phyloP scores from a whole-genome alignment of 768 basidiomycete genomes.

The Serendipita indica region DNA sequence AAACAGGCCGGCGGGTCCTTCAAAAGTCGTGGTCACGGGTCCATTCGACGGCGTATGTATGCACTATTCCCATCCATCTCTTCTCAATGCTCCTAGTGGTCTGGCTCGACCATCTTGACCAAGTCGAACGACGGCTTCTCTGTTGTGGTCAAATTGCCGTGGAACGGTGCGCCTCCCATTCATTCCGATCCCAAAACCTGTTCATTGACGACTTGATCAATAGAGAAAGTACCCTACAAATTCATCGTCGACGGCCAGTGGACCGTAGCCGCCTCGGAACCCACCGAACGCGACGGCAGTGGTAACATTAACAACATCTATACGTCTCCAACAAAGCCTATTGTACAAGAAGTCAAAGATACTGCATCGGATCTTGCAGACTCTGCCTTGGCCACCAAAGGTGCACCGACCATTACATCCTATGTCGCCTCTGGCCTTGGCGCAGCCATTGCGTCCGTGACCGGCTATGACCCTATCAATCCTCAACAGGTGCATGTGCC shows the following conservation, averaged over 20 bases:
- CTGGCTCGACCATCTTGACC: slow-evolving; percentile 38
- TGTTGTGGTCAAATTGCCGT: slow-evolving; percentile 40
- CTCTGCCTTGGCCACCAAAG: not conserved
- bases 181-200: not conserved
- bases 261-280: slow-evolving; percentile 37
- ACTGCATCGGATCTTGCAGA: not conserved
- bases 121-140: slow-evolving; percentile 42
- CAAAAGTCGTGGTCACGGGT: slow-evolving; percentile 52
- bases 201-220: not conserved
- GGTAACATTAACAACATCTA: slow-evolving; percentile 64
- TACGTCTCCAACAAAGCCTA: not conserved
- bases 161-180: slow-evolving; percentile 23
- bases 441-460: not conserved
- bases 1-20: slow-evolving; percentile 1
- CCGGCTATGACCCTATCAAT: slow-evolving; percentile 2
- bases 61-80: not conserved
- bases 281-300: slow-evolving; percentile 42
- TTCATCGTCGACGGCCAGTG: slow-evolving; percentile 64
- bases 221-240: slow-evolving; percentile 51
- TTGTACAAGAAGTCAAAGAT: not conserved
- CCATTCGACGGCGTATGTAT: slow-evolving; percentile 57
- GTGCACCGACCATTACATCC: not conserved
- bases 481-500: slow-evolving; percentile 1
- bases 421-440: slow-evolving; percentile 5
- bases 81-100: slow-evolving; percentile 34